Conservation (phyloP, 2,329 filamentous ascomycete genomes). For the Daldinia sp. region DNA sequence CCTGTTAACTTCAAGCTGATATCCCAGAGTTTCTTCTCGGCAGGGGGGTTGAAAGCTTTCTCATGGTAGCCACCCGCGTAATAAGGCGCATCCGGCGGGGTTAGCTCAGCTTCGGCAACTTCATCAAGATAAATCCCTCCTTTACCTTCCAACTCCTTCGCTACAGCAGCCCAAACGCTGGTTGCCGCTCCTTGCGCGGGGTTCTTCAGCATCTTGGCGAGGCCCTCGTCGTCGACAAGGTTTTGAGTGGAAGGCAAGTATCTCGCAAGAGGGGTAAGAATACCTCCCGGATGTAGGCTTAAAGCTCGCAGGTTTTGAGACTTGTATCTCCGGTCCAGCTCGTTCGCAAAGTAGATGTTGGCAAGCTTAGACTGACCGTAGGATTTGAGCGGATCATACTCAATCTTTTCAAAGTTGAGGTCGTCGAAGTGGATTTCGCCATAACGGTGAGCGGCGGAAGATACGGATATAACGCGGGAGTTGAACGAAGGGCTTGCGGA, state of each 20-base stretch:
- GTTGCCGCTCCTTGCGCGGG: conserved; percentile 57
- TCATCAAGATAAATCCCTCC: conserved; percentile 55
- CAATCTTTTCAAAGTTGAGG: conserved; percentile 48
- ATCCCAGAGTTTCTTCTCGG: conserved; percentile 27
- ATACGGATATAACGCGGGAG: conserved; percentile 55
- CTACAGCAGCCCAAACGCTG: conserved; percentile 52
- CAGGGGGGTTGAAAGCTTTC: conserved; percentile 14
- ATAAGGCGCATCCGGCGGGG: conserved; percentile 3
- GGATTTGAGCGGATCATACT: conserved; percentile 49
- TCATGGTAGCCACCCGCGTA: conserved; percentile 16
- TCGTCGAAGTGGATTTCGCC: conserved; percentile 44
- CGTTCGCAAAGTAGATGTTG: conserved; percentile 56
- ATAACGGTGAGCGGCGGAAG: conserved; percentile 51
- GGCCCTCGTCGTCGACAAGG: neutral
- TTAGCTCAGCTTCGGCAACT: conserved; percentile 36
- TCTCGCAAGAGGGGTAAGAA: conserved; percentile 44
- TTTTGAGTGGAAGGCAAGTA: conserved; percentile 36
- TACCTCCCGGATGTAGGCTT: conserved; percentile 55
- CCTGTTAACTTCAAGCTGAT: conserved; percentile 18
- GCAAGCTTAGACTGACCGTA: conserved; percentile 62
- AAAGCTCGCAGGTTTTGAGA: conserved; percentile 53
- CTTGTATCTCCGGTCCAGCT: conserved; percentile 58
- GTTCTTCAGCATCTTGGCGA: conserved; percentile 41
- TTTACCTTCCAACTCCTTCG: conserved; percentile 50
- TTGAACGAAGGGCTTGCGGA: conserved; percentile 42